These are phyloP conservation scores for Vitis riparia DNA, from an alignment of 164 flowering plant genomes.

Conservation along the genomic window DNA sequence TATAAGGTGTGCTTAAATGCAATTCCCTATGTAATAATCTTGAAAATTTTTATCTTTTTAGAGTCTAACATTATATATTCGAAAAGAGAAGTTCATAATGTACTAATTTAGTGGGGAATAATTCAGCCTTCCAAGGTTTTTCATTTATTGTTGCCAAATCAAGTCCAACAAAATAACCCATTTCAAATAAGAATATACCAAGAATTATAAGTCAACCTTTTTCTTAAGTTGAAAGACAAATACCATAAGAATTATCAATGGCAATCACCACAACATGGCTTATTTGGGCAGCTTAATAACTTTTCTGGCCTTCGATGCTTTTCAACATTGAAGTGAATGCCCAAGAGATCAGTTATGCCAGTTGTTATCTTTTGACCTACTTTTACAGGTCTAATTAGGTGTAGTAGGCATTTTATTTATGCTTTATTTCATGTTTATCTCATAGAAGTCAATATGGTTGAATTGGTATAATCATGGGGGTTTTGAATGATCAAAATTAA, in stretches of 20 bases:
- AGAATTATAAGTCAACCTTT: not conserved
- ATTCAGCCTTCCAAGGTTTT: no score
- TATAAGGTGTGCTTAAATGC: no score
- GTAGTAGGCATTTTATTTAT: not conserved
- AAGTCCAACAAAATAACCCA: no score
- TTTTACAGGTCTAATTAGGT: conserved; percentile 52
- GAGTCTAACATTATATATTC: no score
- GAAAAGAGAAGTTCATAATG: no score
- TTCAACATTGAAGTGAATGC: conserved; percentile 57
- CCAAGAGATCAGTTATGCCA: conserved; percentile 67
- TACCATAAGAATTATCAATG: not conserved
- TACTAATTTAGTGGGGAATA: no score
- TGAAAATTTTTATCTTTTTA: no score
- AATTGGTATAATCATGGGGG: no score
- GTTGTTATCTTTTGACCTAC: conserved; percentile 70
- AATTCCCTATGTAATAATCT: no score
- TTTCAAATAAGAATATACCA: no score
- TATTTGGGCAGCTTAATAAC: conserved; percentile 14
- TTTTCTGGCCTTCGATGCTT: conserved; percentile 43
- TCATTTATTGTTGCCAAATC: no score
- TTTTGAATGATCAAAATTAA: no score
- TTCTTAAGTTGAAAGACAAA: not conserved
- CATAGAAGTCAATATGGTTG: not conserved
- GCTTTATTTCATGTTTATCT: not conserved
- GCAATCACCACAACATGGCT: not conserved